Evolutionary conservation across 139 green algal species (phyloP), one percentile per base, ranked within the genome.

Genomic region (Closterium sp.): DNA sequence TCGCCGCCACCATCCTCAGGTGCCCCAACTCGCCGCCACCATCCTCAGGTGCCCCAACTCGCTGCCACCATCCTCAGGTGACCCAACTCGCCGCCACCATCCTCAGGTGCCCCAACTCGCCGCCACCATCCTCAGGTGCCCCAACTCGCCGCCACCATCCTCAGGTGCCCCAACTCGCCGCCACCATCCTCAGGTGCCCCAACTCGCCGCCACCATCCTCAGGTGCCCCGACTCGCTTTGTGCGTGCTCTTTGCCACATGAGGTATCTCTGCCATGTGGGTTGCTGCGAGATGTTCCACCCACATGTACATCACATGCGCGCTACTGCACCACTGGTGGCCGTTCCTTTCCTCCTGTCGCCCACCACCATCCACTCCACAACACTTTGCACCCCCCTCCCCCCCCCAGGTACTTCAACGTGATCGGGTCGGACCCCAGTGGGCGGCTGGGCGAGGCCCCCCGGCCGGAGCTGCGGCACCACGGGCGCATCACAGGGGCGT

Each of bases 391-490:
- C 33, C 33, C 32, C 5, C 85, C 33, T 16, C 31, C 33, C 33
- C 30, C 25, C 84, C 31, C 64, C 92, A 94, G 92, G 83, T 97
- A 97, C 93, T 97, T 97, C 93, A 97, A 97, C 90, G 96, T 97
- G 84, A 97, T 96, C 84, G 96, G 96, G 64, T 94, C 88, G 19
- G 96, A 97, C 89, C 95, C 95, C 7, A 28, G 94, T n/a, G 95
- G 95, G 19, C 90, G 95, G 2, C 90, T 97, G 35, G 96, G 96
- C 4, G 96, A 97, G 94, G 96, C 90, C 33, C 96, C 96, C 0
- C 92, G 92, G 2, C 92, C 94, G 21, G 91, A 96, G 89, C 94
- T 97, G 87, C 88, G 94, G 12, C 69, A 94, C 28, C 94, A 97
- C 69, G 94, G 94, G 1, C 94, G 96, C 69, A 97, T 97, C 89